Conservation (phyloP, 2,329 filamentous ascomycete genomes). For the Venturia aucupariae region DNA sequence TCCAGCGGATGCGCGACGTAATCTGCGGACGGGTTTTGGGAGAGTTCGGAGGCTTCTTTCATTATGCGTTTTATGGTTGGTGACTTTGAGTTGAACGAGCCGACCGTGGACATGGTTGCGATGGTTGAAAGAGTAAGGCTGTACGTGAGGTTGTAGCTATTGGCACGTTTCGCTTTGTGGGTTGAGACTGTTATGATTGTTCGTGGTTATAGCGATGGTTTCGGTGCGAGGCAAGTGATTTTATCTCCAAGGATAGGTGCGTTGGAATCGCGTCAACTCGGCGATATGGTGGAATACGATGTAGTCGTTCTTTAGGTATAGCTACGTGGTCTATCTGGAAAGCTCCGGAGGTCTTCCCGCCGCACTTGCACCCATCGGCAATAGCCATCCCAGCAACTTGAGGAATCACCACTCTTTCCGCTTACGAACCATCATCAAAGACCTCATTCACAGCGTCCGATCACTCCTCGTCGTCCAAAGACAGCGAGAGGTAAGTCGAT, state of each 20-base stretch:
- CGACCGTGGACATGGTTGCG: conserved; percentile 1
- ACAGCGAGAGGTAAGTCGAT: too few species aligned
- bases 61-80: conserved; percentile 81
- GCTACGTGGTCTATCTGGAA: not conserved
- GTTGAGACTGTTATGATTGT: not conserved
- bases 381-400: too few species aligned
- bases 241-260: not conserved
- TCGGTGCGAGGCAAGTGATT: not conserved
- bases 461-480: too few species aligned
- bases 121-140: not conserved
- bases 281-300: not conserved
- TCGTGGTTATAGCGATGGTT: not conserved
- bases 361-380: not conserved
- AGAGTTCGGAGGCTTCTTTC: conserved; percentile 83
- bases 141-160: not conserved
- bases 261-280: not conserved
- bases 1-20: conserved; percentile 81
- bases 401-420: too few species aligned
- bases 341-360: not conserved
- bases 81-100: conserved; percentile 12
- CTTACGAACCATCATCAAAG: too few species aligned
- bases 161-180: not conserved
- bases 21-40: conserved; percentile 69
- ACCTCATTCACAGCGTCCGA: too few species aligned
- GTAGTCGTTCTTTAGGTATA: too few species aligned